Evolutionary conservation across 106 monocot genomes (phyloP).

Genomic region (Amphibolis antarctica): DNA sequence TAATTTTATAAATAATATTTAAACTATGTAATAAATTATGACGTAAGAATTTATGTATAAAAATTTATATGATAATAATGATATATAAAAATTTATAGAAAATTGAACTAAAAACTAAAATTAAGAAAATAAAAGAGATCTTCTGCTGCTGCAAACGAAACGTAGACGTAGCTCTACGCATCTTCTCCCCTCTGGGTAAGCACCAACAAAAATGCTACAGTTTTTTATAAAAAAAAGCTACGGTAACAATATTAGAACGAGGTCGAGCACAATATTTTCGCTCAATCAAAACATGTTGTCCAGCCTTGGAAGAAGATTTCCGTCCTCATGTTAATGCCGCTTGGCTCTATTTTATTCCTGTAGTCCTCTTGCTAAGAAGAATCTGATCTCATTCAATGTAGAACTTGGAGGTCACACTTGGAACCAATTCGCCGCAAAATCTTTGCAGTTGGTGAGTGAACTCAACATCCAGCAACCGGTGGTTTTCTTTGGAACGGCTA

Average conservation of each 20-base stretch:
- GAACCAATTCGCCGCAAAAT: constrained; percentile 40
- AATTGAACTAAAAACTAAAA: too few species aligned
- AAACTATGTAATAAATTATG: too few species aligned
- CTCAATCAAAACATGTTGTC: not conserved
- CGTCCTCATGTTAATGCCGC: too few species aligned
- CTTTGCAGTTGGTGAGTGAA: constrained; percentile 42
- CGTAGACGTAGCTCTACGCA: too few species aligned
- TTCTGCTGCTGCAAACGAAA: too few species aligned
- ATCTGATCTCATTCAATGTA: constrained; percentile 45
- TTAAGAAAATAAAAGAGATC: too few species aligned
- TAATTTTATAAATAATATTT: too few species aligned
- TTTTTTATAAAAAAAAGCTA: not conserved
- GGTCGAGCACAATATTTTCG: not conserved
- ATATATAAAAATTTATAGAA: too few species aligned
- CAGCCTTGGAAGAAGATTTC: not conserved
- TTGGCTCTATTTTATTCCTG: not conserved
- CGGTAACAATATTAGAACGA: not conserved
- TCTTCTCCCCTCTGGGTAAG: too few species aligned
- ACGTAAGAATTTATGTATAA: too few species aligned
- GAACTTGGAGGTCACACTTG: constrained; percentile 43
- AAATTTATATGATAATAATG: too few species aligned
- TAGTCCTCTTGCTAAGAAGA: not conserved
- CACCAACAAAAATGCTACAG: too few species aligned
- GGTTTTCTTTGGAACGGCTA: constrained; percentile 72
- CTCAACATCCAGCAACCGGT: constrained; percentile 80